Percentiles rank a stretch among this genome's conserved stretches.
Evolutionary conservation across 495 filamentous ascomycete genomes (phyloP).

Genomic region (Neurospora discreta): DNA sequence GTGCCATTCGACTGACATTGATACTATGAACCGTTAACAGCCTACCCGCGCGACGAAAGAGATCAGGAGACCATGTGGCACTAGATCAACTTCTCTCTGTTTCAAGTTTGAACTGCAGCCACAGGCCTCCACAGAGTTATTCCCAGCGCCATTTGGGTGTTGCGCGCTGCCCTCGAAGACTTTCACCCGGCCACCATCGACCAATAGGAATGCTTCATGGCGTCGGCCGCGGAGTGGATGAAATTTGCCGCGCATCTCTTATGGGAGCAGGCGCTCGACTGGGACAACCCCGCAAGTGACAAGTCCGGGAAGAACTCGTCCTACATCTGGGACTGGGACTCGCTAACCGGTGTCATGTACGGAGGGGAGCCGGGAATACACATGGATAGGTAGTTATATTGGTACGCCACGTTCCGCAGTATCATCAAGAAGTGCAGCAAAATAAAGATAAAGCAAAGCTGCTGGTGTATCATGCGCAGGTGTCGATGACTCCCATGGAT

Average conservation of each 20-base stretch:
- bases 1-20: not conserved
- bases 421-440: not conserved
- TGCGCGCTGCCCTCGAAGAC: not conserved
- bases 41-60: not conserved
- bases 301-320: not conserved
- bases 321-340: not conserved
- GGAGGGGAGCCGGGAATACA: not conserved
- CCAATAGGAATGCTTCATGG: not conserved
- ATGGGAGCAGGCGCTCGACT: not conserved
- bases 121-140: not conserved
- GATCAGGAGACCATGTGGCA: not conserved
- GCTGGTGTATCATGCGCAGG: not conserved
- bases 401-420: not conserved
- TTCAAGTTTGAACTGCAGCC: not conserved
- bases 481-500: not conserved
- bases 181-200: conserved; percentile 1
- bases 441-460: not conserved
- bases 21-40: not conserved
- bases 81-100: not conserved
- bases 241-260: not conserved
- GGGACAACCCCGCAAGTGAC: not conserved
- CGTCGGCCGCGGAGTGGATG: not conserved
- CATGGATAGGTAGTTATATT: not conserved
- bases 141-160: not conserved
- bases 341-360: not conserved